Base-by-base conservation (phyloP, 202 grass and related monocot species). In the Setaria italica region DNA sequence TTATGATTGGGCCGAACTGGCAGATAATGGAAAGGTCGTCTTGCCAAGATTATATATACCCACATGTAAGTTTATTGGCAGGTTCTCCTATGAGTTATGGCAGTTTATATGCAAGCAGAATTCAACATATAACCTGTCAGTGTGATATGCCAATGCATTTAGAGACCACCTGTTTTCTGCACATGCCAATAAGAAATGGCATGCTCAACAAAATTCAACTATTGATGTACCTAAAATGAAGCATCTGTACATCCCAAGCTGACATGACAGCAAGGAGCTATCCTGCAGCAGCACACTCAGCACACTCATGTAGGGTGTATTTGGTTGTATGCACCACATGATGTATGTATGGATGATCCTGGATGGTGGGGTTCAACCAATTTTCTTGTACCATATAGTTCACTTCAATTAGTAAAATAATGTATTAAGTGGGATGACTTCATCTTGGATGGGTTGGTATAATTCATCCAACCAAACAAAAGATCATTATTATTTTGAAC, bases 1-100 rank as follows among this genome's bases (percentile, higher is more conserved):
- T 33, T 91, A 91, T 87, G 86, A 99, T 80, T 99, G 93, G 96
- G 84, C 65, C 47, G 91, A 94, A 83, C 88, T 99, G 71, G 96
- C 96, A 80, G 93, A 96, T 56, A 92, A 79, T 56, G 97, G 97
- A 46, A 89, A 96, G 87, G 46, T 80, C n/a, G 8, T 43, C 55
- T 17, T 62, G 62, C 14, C 41, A 64, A 72, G 50, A 37, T 68
- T 62, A 12, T 62, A 5, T 29, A 13, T 30, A 62, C 60, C 51
- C 19, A 5, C 48, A 58, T 56, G 49, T 29, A 79, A 79, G 5
- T 29, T 79, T 35, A 55, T 42, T 59, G 48, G 15, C 54, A 53
- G 67, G 62, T 64, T 19, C 2, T 74, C 45, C 68, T 25, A 20
- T 0, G 4, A 51, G 17, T 7, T 34, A 4, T 67, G 60, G 42